Percentiles rank a stretch among this genome's conserved stretches.
Conservation (phyloP, 2,329 filamentous ascomycete genomes). For the Penicillium paneum region DNA sequence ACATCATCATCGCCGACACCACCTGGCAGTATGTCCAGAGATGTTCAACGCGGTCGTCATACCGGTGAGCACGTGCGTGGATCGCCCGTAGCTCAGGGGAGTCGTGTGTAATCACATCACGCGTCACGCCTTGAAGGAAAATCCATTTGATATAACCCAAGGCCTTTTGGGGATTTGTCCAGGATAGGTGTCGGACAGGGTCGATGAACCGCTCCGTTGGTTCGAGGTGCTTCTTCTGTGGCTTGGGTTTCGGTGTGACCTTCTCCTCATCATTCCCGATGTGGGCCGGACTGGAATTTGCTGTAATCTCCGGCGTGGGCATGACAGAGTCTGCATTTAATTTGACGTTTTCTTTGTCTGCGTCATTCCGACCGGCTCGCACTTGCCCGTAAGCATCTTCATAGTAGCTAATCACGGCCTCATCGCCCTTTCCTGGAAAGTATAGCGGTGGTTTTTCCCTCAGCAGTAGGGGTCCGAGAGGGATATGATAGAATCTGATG, state of each 20-base stretch:
- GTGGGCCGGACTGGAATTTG: not conserved
- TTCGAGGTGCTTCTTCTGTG: constrained; percentile 17
- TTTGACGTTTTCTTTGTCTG: not conserved
- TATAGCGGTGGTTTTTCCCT: constrained; percentile 41
- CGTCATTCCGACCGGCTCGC: constrained; percentile 15
- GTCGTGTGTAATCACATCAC: constrained; percentile 42
- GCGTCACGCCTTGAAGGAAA: constrained; percentile 45
- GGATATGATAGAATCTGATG: constrained; percentile 26
- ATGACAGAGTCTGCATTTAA: constrained; percentile 6
- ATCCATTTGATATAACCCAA: constrained; percentile 44
- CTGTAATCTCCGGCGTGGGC: constrained; percentile 5
- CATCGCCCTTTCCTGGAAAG: constrained; percentile 39
- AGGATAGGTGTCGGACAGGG: constrained; percentile 10
- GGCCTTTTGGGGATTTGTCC: constrained; percentile 19
- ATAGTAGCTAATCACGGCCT: constrained; percentile 42
- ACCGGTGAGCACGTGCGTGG: constrained; percentile 43
- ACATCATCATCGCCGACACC: constrained; percentile 42
- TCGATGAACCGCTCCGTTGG: constrained; percentile 29
- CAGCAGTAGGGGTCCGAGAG: constrained; percentile 43
- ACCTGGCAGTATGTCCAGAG: constrained; percentile 47
- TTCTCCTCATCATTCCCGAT: constrained; percentile 15
- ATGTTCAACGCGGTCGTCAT: constrained; percentile 49
- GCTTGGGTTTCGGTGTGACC: constrained; percentile 18
- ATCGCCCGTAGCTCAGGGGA: constrained; percentile 36
- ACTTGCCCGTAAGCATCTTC: constrained; percentile 30